These are phyloP conservation scores for Amphirosellinia nigrospora DNA, from an alignment of 495 filamentous ascomycete species.

Conservation along the genomic window DNA sequence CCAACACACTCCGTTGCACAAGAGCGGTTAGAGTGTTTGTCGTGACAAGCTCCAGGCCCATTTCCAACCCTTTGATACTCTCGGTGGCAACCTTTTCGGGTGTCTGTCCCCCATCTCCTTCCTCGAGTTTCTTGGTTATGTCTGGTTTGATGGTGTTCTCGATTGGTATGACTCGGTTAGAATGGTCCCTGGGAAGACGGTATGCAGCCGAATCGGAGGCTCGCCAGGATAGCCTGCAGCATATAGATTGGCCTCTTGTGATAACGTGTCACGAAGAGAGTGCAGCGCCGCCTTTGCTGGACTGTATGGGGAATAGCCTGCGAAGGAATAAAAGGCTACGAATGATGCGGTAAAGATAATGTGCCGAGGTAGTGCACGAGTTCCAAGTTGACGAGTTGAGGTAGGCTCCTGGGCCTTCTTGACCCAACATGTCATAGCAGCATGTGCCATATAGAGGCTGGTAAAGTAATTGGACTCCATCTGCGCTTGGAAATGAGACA, in stretches of 20 bases:
- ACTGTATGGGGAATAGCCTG: conserved; percentile 77
- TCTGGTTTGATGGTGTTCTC: conserved; percentile 77
- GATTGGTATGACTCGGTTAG: conserved; percentile 68
- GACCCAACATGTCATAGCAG: conserved; percentile 59
- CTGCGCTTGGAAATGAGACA: conserved; percentile 66
- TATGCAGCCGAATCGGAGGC: conserved; percentile 69
- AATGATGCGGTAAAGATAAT: conserved; percentile 81
- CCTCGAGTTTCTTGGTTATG: conserved; percentile 76
- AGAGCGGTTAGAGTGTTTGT: conserved; percentile 29
- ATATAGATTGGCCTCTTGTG: conserved; percentile 82
- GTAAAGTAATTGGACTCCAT: conserved; percentile 89
- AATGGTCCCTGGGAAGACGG: conserved; percentile 80
- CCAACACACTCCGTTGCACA: conserved; percentile 70
- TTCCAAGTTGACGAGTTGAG: not conserved
- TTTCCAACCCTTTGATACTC: conserved; percentile 73
- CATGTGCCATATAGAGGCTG: conserved; percentile 76
- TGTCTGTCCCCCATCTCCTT: conserved; percentile 71
- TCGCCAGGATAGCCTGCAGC: conserved; percentile 46
- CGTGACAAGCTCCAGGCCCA: conserved; percentile 8
- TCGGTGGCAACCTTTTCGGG: conserved; percentile 70
- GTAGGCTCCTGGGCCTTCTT: conserved; percentile 9
- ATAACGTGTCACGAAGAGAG: conserved; percentile 73
- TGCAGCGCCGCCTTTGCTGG: conserved; percentile 82
- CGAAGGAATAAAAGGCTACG: conserved; percentile 70
- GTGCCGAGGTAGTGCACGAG: conserved; percentile 52